Percentiles rank a stretch among this genome's conserved stretches.
These are phyloP conservation scores for Russula dissimulans DNA, from an alignment of 768 basidiomycete species.

Conservation along the genomic window DNA sequence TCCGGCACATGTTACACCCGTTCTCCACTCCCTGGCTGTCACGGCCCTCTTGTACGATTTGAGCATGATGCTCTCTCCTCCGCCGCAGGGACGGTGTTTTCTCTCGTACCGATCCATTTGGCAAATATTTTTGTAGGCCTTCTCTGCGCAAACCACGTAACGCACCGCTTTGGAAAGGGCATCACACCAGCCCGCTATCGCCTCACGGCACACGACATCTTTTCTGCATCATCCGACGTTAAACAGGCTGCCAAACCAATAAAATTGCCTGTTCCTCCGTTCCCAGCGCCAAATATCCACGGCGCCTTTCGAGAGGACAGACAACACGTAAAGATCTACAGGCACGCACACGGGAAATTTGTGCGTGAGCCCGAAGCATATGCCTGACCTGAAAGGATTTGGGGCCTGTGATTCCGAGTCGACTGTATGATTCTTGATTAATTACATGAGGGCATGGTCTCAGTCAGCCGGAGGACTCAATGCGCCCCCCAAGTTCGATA, in stretches of 20 bases:
- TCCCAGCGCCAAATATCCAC: not conserved
- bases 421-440: not conserved
- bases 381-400: not conserved
- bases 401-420: not conserved
- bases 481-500: not conserved
- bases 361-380: not conserved
- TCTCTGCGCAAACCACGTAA: slow-evolving; percentile 63
- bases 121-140: slow-evolving; percentile 49
- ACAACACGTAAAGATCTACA: not conserved
- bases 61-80: slow-evolving; percentile 39
- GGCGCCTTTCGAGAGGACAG: slow-evolving; percentile 12
- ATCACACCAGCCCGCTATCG: slow-evolving; percentile 53
- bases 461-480: not conserved
- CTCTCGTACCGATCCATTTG: slow-evolving; percentile 49
- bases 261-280: not conserved
- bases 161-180: slow-evolving; percentile 52
- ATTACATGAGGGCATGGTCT: too few relatives aligned
- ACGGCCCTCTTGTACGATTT: slow-evolving; percentile 45
- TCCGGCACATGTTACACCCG: slow-evolving; percentile 54
- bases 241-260: not conserved
- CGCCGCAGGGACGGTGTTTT: slow-evolving; percentile 46
- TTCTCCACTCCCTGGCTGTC: slow-evolving; percentile 58
- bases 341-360: not conserved
- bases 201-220: slow-evolving; percentile 39
- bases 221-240: not conserved